A percentile compares a stretch with the other conserved stretches of the same genome.
Conservation (phyloP, 2,329 filamentous ascomycete genomes). For the Passalora sequoiae region DNA sequence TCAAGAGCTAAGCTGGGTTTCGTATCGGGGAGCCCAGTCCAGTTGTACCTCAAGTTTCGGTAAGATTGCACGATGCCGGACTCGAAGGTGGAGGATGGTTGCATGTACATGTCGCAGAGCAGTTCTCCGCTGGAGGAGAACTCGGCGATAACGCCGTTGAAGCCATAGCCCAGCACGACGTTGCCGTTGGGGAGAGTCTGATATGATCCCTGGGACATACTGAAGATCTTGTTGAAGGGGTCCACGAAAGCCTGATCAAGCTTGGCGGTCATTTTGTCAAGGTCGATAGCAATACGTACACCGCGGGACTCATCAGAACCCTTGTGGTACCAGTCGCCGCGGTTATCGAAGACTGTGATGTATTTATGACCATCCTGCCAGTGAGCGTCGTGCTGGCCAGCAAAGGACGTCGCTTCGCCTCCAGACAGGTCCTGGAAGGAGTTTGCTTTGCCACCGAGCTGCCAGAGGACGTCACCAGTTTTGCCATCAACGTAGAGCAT, state of each 20-base stretch:
- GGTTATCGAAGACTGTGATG: slow-evolving; percentile 19
- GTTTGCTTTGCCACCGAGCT: slow-evolving; percentile 36
- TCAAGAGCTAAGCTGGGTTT: slow-evolving; percentile 26
- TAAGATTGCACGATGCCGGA: slow-evolving; percentile 42
- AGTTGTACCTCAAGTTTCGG: slow-evolving; percentile 48
- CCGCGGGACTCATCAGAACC: slow-evolving; percentile 20
- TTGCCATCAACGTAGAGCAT: slow-evolving; percentile 46
- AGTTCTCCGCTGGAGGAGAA: slow-evolving; percentile 43
- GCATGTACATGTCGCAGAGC: slow-evolving; percentile 51
- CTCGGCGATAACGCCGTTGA: slow-evolving; percentile 37
- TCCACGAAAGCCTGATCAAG: slow-evolving; percentile 27
- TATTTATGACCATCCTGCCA: slow-evolving; percentile 36
- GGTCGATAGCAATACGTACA: slow-evolving; percentile 22
- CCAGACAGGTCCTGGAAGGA: slow-evolving; percentile 26
- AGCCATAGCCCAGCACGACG: slow-evolving; percentile 53
- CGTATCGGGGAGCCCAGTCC: slow-evolving; percentile 36
- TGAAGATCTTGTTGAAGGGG: slow-evolving; percentile 34
- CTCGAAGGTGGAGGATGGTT: slow-evolving; percentile 41
- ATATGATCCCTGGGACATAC: slow-evolving; percentile 48
- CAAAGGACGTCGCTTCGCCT: slow-evolving; percentile 32
- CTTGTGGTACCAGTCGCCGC: slow-evolving; percentile 32
- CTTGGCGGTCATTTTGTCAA: slow-evolving; percentile 27
- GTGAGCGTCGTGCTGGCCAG: slow-evolving; percentile 50
- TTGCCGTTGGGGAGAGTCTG: slow-evolving; percentile 52
- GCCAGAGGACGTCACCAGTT: slow-evolving; percentile 50